Percentiles rank a stretch among this genome's conserved stretches.
Evolutionary conservation across 140 eudicot species (phyloP).

Genomic region (Flaveria floridana): DNA sequence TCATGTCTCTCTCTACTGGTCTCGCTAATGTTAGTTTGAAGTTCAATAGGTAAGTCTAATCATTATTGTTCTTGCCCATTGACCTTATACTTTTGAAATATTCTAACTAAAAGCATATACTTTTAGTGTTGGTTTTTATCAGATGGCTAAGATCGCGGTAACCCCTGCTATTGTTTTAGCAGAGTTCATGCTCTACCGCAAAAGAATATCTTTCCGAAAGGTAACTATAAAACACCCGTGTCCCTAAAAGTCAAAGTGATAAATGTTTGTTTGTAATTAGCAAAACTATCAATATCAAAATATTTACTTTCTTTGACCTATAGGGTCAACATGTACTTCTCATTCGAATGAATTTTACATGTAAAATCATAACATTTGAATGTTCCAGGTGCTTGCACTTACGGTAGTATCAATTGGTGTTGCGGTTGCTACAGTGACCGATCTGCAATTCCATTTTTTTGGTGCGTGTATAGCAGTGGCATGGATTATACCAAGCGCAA

Average conservation of each 20-base stretch:
- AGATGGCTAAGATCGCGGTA: constrained; percentile 99
- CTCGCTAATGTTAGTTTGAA: constrained; percentile 96
- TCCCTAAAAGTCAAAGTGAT: constrained; percentile 10
- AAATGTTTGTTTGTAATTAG: not conserved
- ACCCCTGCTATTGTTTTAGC: constrained; percentile 98
- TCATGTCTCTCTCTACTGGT: constrained; percentile 96
- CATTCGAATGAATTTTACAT: not conserved
- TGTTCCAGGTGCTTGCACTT: constrained; percentile 80
- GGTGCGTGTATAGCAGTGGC: constrained; percentile 98
- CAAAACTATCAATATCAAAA: not conserved
- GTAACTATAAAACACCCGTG: constrained; percentile 33
- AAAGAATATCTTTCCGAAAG: constrained; percentile 70
- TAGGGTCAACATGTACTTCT: not conserved
- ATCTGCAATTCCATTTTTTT: constrained; percentile 87
- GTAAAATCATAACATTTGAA: constrained; percentile 1
- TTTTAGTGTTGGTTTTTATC: constrained; percentile 95
- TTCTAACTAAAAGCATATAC: constrained; percentile 16
- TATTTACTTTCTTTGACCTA: not conserved
- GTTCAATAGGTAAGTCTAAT: constrained; percentile 71
- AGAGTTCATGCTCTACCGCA: constrained; percentile 76
- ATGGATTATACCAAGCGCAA: constrained; percentile 95
- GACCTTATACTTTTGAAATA: constrained; percentile 4
- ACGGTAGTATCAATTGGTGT: constrained; percentile 81
- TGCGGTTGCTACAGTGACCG: constrained; percentile 96
- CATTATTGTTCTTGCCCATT: not conserved